Evolutionary conservation across 2,329 filamentous ascomycete genomes (phyloP), one percentile per base, ranked within the genome.

Genomic region (Penicillium palitans): DNA sequence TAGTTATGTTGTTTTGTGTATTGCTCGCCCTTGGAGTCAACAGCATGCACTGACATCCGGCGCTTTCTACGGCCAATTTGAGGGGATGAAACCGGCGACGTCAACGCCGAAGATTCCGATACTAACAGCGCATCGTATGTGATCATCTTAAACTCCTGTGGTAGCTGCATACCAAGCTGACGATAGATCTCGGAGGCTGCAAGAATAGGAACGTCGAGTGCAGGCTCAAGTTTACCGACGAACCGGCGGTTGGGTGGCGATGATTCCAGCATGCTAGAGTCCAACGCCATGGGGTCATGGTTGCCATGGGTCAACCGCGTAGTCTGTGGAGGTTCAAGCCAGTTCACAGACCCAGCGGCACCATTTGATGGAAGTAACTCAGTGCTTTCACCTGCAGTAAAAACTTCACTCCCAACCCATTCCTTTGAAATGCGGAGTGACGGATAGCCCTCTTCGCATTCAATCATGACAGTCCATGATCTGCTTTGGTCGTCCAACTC

Each of bases 391-490:
- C 66, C 65, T 13, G 58, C 54, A 19, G 70, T 72, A 25, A 79
- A 69, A 9, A 72, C 65, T 15, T 76, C 71, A 4, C 66, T 62
- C 17, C 69, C 71, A 15, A 79, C 66, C 78, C 78, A 80, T 24
- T 78, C 70, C 61, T 77, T 77, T 7, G 76, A 77, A 21, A 79
- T 71, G 17, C 75, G 72, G 37, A 79, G 71, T 8, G 76, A 76
- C 2, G 78, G 78, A 55, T 76, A 76, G 3, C 77, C 78, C 53
- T 75, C 71, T 68, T 79, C 78, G 58, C 78, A 79, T 59, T 79
- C 77, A 35, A 80, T 70, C 55, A 70, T 72, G 9, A 74, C 68
- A 33, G 68, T 71, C 72, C 76, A 78, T 37, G 71, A 59, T 35
- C 68, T 66, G 10, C 62, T 54, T 51, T 68, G 64, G 13, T 68